Evolutionary conservation across 495 filamentous ascomycete species (phyloP).

Genomic region (Talaromyces stipitatus): DNA sequence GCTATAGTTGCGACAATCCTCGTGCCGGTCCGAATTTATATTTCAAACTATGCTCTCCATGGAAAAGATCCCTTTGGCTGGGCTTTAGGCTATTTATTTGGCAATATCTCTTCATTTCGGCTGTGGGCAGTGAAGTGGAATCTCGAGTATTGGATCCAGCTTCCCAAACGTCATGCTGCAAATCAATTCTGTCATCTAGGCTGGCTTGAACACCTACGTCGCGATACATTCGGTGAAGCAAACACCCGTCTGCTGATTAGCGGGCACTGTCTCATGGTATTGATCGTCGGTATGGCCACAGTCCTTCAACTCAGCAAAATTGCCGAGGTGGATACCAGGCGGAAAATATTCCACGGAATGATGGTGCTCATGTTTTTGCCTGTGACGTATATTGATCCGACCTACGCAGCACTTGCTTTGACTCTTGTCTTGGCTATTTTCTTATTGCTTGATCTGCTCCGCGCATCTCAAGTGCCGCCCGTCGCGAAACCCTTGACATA

Average conservation of each 20-base stretch:
- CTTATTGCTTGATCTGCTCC: constrained; percentile 78
- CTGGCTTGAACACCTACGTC: constrained; percentile 51
- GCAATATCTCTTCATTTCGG: constrained; percentile 62
- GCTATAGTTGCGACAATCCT: constrained; percentile 57
- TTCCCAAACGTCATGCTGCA: constrained; percentile 46
- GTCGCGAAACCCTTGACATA: constrained; percentile 71
- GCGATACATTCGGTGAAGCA: constrained; percentile 57
- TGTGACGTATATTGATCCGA: constrained; percentile 74
- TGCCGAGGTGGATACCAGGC: constrained; percentile 87
- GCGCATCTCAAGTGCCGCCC: constrained; percentile 85
- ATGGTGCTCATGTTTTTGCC: constrained; percentile 95
- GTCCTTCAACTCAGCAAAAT: constrained; percentile 65
- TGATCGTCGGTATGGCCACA: constrained; percentile 60
- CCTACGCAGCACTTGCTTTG: constrained; percentile 72
- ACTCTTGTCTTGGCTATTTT: constrained; percentile 70
- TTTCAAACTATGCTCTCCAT: constrained; percentile 56
- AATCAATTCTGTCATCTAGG: constrained; percentile 38
- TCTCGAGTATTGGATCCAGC: constrained; percentile 66
- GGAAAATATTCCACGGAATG: constrained; percentile 98
- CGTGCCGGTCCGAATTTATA: constrained; percentile 61
- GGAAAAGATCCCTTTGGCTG: constrained; percentile 81
- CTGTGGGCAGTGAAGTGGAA: constrained; percentile 57
- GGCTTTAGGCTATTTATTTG: constrained; percentile 84
- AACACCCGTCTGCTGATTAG: constrained; percentile 74
- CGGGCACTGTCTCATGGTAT: constrained; percentile 61